Conservation (phyloP, 352 stramenopile genomes). For the Phytophthora ramorum region DNA sequence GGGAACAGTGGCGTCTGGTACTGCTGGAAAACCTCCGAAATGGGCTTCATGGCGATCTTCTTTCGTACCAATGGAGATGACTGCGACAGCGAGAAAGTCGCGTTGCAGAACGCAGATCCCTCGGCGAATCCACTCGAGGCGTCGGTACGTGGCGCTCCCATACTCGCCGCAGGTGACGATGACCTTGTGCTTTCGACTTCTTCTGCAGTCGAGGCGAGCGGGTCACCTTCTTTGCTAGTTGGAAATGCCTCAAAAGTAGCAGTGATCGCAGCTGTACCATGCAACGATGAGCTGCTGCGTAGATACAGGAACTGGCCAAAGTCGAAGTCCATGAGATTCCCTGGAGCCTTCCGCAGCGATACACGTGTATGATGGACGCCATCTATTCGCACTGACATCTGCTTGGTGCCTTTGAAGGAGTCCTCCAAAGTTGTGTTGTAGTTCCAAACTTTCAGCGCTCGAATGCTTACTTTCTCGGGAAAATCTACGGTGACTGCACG, state of each 20-base stretch:
- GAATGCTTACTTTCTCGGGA: conserved; percentile 44
- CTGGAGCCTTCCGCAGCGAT: conserved; percentile 82
- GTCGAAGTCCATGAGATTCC: conserved; percentile 81
- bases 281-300: conserved; percentile 22
- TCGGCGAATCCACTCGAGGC: conserved; percentile 11
- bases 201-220: conserved; percentile 7
- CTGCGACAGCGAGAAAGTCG: conserved; percentile 14
- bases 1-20: conserved; percentile 90
- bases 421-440: conserved; percentile 82
- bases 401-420: conserved; percentile 80
- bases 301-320: conserved; percentile 86
- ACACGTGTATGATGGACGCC: conserved; percentile 50
- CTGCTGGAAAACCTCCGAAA: conserved; percentile 77
- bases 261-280: not conserved
- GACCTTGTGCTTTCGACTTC: conserved; percentile 21
- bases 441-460: conserved; percentile 78
- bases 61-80: conserved; percentile 9
- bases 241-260: conserved; percentile 14
- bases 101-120: conserved; percentile 11
- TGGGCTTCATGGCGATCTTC: conserved; percentile 51
- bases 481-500: conserved; percentile 65
- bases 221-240: conserved; percentile 12
- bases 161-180: conserved; percentile 13
- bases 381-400: conserved; percentile 63
- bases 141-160: not conserved